These are phyloP conservation scores for Crithidia expoeki DNA, from an alignment of 208 protist genomes.

Conservation along the genomic window DNA sequence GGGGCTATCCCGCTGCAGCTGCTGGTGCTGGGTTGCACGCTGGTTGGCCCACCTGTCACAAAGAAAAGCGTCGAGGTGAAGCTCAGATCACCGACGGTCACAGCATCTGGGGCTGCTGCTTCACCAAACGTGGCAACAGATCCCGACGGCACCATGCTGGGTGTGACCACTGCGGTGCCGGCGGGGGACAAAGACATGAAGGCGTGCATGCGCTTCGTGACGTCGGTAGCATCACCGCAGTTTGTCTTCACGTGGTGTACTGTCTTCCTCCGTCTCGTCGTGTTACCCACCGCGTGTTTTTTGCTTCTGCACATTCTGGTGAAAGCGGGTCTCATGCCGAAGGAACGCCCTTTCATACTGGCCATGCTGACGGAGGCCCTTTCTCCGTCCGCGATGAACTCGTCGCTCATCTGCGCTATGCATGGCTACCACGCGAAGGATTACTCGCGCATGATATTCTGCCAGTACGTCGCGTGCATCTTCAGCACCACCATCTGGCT, in stretches of 20 bases:
- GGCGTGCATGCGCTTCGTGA: slow-evolving; percentile 3
- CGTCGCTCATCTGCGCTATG: slow-evolving; percentile 64
- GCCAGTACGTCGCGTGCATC: slow-evolving; percentile 62
- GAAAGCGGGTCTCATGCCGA: slow-evolving; percentile 41
- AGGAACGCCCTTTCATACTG: slow-evolving; percentile 57
- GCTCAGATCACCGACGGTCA: not conserved
- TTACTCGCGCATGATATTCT: slow-evolving; percentile 64
- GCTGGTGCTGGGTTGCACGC: slow-evolving; percentile 54
- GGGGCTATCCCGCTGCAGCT: slow-evolving; percentile 70
- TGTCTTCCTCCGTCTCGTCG: slow-evolving; percentile 51
- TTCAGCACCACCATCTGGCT: slow-evolving; percentile 70
- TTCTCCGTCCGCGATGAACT: slow-evolving; percentile 70
- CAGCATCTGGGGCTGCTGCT: not conserved
- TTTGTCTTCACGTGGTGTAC: slow-evolving; percentile 43
- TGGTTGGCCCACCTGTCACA: slow-evolving; percentile 10
- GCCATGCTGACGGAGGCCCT: slow-evolving; percentile 60
- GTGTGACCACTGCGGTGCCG: too few relatives aligned
- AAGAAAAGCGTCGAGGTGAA: not conserved
- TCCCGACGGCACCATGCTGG: too few relatives aligned
- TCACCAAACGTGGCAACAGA: too few relatives aligned
- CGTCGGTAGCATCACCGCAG: slow-evolving; percentile 13
- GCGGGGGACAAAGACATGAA: not conserved
- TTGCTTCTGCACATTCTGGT: slow-evolving; percentile 58
- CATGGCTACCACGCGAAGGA: slow-evolving; percentile 55
- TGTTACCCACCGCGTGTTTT: slow-evolving; percentile 60